A percentile compares a stretch with the other conserved stretches of the same genome.
Evolutionary conservation across 2,329 filamentous ascomycete genomes (phyloP).

Genomic region (Aspergillus costaricaensis): DNA sequence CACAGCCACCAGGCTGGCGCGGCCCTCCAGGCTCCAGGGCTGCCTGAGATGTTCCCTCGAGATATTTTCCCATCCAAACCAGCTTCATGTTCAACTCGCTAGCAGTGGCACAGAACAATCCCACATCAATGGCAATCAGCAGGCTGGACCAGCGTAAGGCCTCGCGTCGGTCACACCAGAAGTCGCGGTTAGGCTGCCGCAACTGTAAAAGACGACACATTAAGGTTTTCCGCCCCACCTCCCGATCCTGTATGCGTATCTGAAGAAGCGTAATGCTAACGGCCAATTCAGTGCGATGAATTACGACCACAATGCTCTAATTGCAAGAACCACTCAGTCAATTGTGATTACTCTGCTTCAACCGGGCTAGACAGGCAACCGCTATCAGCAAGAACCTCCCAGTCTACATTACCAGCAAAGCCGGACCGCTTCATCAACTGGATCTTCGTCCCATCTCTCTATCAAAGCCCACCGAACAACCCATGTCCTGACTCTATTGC

Average conservation of each 20-base stretch:
- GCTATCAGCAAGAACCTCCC: not conserved
- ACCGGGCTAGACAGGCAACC: not conserved
- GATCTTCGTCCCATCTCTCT: not conserved
- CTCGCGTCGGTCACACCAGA: not conserved
- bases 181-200: not conserved
- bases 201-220: not conserved
- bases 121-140: not conserved
- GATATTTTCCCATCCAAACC: not conserved
- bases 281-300: not conserved
- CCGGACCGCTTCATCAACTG: too few relatives aligned
- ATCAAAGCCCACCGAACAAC: too few relatives aligned
- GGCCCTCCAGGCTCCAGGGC: too few relatives aligned
- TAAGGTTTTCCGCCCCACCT: not conserved
- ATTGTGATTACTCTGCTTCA: not conserved
- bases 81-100: not conserved
- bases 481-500: too few relatives aligned
- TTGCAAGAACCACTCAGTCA: not conserved
- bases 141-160: not conserved
- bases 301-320: not conserved
- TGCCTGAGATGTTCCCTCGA: too few relatives aligned
- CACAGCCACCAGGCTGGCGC: not conserved
- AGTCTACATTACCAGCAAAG: too few relatives aligned
- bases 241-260: too few relatives aligned
- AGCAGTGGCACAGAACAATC: not conserved
- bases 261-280: too few relatives aligned